Conservation (phyloP, 192 early-diverging fungal genomes). For the Coemansia sp. region DNA sequence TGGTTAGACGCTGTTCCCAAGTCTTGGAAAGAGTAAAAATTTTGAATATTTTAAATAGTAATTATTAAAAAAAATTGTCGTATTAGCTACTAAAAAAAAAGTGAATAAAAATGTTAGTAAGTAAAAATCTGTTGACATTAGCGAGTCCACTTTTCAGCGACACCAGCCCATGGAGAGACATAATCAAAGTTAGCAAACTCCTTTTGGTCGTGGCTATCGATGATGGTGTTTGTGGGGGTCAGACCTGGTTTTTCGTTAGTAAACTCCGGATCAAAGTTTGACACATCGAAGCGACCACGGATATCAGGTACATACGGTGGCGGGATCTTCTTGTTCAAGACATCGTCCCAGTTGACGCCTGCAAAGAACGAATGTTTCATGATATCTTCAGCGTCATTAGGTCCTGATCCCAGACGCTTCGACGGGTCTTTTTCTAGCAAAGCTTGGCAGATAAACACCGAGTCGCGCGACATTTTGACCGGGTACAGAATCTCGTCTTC, state of each 20-base stretch:
- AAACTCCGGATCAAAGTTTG: slow-evolving; percentile 99
- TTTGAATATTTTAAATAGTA: slow-evolving; percentile 3
- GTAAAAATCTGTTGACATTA: neutral
- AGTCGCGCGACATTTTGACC: slow-evolving; percentile 89
- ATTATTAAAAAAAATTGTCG: neutral
- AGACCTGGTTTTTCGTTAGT: slow-evolving; percentile 91
- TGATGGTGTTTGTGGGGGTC: slow-evolving; percentile 85
- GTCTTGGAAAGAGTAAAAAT: slow-evolving; percentile 18
- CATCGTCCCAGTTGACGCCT: slow-evolving; percentile 94
- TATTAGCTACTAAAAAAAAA: slow-evolving; percentile 1
- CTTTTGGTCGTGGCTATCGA: slow-evolving; percentile 82
- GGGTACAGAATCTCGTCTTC: slow-evolving; percentile 95
- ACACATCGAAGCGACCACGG: slow-evolving; percentile 75
- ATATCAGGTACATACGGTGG: slow-evolving; percentile 93
- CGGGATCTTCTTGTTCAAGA: slow-evolving; percentile 80
- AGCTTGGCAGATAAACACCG: slow-evolving; percentile 88
- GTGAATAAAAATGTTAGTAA: neutral
- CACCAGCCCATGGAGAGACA: slow-evolving; percentile 83
- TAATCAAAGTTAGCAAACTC: slow-evolving; percentile 95
- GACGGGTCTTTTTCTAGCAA: slow-evolving; percentile 86
- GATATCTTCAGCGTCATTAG: slow-evolving; percentile 88
- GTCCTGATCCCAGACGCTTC: slow-evolving; percentile 80
- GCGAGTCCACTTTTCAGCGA: slow-evolving; percentile 54
- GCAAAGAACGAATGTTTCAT: slow-evolving; percentile 93
- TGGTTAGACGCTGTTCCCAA: slow-evolving; percentile 33